These are phyloP conservation scores for Myriosclerotinia duriaeana DNA, from an alignment of 2,329 filamentous ascomycete species.

Conservation along the genomic window DNA sequence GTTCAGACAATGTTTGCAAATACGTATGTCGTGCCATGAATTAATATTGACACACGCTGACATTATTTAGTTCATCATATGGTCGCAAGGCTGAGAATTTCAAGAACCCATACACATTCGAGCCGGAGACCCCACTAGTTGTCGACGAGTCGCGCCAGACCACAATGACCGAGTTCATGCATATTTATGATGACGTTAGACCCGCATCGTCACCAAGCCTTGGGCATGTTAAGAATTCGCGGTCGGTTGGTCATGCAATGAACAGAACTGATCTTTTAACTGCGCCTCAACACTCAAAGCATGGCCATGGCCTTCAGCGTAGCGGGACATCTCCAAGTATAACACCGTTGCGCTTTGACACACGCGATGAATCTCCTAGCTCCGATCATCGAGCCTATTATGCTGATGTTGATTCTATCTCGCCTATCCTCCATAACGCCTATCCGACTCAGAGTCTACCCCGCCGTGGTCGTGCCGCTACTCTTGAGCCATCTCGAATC, in stretches of 20 bases:
- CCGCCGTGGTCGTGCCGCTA: slow-evolving; percentile 14
- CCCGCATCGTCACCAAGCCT: slow-evolving; percentile 26
- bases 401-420: slow-evolving; percentile 11
- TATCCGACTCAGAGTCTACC: neutral
- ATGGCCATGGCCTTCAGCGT: slow-evolving; percentile 24
- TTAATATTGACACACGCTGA: neutral
- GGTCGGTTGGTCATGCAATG: slow-evolving; percentile 29
- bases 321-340: slow-evolving; percentile 31
- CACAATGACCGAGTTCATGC: slow-evolving; percentile 34
- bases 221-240: slow-evolving; percentile 33
- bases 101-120: slow-evolving; percentile 33
- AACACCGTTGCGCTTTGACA: slow-evolving; percentile 1
- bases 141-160: slow-evolving; percentile 29
- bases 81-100: slow-evolving; percentile 13
- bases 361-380: neutral
- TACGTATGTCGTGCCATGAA: slow-evolving; percentile 3
- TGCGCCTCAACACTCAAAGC: slow-evolving; percentile 9
- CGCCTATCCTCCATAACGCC: neutral
- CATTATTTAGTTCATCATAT: slow-evolving; percentile 7
- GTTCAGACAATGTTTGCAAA: neutral
- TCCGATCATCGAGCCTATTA: neutral
- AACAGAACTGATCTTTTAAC: slow-evolving; percentile 13
- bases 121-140: slow-evolving; percentile 33
- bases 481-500: neutral
- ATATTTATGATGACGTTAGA: slow-evolving; percentile 21